A percentile compares a stretch with the other conserved stretches of the same genome.
phyloP scores from a whole-genome alignment of 148 eudicot genomes.

The Polygonum maritimum region DNA sequence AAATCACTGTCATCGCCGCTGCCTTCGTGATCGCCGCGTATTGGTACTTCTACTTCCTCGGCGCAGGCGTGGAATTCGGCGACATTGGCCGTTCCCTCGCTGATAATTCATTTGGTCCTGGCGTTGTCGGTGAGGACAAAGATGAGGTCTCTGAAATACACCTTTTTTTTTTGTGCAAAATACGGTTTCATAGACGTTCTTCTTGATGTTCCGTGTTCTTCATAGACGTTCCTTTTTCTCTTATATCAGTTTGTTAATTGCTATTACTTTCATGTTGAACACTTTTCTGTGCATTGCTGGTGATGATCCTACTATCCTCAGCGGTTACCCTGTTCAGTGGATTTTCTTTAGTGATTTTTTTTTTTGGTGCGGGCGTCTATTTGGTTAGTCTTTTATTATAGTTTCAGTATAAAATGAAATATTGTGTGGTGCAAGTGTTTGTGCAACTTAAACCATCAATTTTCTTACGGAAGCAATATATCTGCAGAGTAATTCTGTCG shows the following conservation, averaged over 20 bases:
- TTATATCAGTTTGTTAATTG: not conserved
- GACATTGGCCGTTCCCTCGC: conserved; percentile 11
- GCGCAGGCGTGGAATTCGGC: conserved; percentile 10
- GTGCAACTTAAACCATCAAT: not conserved
- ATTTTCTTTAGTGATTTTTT: not conserved
- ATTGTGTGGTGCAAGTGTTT: not conserved
- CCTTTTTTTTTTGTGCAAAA: not conserved
- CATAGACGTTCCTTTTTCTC: not conserved
- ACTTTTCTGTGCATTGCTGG: not conserved
- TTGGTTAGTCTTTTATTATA: not conserved
- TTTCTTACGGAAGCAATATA: not conserved
- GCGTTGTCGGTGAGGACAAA: conserved; percentile 23
- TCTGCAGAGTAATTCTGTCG: not conserved
- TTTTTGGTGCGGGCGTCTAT: not conserved
- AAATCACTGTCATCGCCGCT: conserved; percentile 36
- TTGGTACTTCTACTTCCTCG: conserved; percentile 27
- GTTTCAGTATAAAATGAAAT: not conserved
- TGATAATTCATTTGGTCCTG: conserved; percentile 15
- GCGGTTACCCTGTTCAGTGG: not conserved
- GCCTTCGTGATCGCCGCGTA: conserved; percentile 33
- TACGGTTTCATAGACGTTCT: not conserved
- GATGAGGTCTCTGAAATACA: conserved; percentile 22
- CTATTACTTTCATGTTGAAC: not conserved
- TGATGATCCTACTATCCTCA: not conserved
- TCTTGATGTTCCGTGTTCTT: too few relatives aligned